Evolutionary conservation across 2,329 filamentous ascomycete genomes (phyloP).

Genomic region (Aspergillus clavatus): DNA sequence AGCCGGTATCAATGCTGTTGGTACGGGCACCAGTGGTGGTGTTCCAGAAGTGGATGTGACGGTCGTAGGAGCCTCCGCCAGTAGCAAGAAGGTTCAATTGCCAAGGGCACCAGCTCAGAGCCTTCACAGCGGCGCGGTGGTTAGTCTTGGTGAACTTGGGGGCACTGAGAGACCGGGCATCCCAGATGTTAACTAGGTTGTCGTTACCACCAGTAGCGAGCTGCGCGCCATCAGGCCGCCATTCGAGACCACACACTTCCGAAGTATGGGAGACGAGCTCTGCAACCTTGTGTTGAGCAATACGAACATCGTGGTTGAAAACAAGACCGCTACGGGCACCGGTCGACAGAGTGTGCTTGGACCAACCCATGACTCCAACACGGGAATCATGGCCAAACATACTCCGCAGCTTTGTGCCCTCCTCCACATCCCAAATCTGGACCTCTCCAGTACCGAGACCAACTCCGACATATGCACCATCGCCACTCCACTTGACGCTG

Average conservation of each 20-base stretch:
- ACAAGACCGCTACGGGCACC: constrained; percentile 91
- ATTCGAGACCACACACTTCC: constrained; percentile 96
- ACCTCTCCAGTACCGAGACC: constrained; percentile 93
- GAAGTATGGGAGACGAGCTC: constrained; percentile 96
- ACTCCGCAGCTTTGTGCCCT: constrained; percentile 90
- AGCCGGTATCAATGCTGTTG: constrained; percentile 98
- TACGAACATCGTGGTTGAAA: constrained; percentile 97
- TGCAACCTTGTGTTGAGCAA: constrained; percentile 95
- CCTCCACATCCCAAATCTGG: constrained; percentile 98
- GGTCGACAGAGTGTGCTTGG: constrained; percentile 94
- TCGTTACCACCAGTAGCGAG: constrained; percentile 97
- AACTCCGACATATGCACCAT: constrained; percentile 93
- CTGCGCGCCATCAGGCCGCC: constrained; percentile 93
- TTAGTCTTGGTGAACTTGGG: constrained; percentile 99
- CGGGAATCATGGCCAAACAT: constrained; percentile 98
- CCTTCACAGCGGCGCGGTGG: constrained; percentile 98
- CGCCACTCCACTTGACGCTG: constrained; percentile 97
- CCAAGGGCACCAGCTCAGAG: constrained; percentile 98
- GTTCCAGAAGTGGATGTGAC: constrained; percentile 99
- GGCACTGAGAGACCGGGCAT: constrained; percentile 84
- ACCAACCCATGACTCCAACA: constrained; percentile 98
- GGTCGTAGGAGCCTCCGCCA: constrained; percentile 91
- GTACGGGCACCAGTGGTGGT: constrained; percentile 93
- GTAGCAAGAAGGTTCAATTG: constrained; percentile 95
- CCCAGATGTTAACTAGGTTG: constrained; percentile 99